A percentile compares a stretch with the other conserved stretches of the same genome.
Evolutionary conservation across 2,329 filamentous ascomycete species (phyloP).

Genomic region (Fusarium tjaetaba): DNA sequence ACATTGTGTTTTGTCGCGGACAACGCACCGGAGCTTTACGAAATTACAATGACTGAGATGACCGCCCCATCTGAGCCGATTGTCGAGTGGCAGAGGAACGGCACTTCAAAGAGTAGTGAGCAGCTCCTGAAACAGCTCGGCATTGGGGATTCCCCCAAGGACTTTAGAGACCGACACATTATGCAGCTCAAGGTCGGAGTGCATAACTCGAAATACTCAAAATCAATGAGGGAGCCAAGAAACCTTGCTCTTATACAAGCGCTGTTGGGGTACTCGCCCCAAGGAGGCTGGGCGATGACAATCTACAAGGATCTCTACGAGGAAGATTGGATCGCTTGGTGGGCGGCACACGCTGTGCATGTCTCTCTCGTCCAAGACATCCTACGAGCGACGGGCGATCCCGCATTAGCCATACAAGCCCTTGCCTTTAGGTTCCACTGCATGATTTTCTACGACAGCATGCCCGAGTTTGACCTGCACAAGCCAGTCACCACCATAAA

Average conservation of each 20-base stretch:
- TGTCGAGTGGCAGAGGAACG: not conserved
- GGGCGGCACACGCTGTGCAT: not conserved
- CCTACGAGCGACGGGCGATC: not conserved
- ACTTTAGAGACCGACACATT: not conserved
- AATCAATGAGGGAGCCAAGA: no score
- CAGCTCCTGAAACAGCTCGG: not conserved
- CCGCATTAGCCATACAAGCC: not conserved
- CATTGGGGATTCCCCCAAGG: no score
- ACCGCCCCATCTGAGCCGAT: accelerated
- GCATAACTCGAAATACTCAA: not conserved
- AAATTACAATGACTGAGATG: not conserved
- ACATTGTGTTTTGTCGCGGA: not conserved
- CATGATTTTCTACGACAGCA: constrained; percentile 5
- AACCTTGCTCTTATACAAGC: not conserved
- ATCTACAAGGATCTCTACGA: not conserved
- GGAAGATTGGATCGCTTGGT: not conserved
- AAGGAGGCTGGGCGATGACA: not conserved
- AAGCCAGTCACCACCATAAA: not conserved
- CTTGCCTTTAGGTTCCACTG: constrained; percentile 1
- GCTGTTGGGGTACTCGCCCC: not conserved
- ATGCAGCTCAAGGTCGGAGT: not conserved
- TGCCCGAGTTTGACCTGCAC: not conserved
- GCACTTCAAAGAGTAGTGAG: not conserved
- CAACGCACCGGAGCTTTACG: not conserved
- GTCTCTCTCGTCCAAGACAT: not conserved